Percentiles rank a stretch among this genome's conserved stretches.
phyloP scores from a whole-genome alignment of 495 filamentous ascomycete genomes.

The Elasticomyces elasticus region DNA sequence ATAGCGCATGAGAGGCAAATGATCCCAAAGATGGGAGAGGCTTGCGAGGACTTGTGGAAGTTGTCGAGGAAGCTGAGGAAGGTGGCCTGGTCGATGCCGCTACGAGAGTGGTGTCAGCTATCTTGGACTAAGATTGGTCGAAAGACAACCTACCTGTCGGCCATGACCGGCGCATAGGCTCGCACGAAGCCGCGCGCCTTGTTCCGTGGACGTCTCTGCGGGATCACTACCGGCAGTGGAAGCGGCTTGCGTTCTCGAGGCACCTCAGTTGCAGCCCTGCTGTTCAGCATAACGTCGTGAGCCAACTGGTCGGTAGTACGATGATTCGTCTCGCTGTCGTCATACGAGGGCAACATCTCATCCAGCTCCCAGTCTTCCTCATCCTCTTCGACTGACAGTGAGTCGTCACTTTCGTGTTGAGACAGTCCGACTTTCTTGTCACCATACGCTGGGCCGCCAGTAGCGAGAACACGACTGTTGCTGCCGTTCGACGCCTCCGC shows the following conservation, averaged over 20 bases:
- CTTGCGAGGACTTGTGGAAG: conserved; percentile 35
- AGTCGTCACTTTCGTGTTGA: conserved; percentile 8
- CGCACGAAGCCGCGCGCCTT: conserved; percentile 38
- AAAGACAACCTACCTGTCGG: too few species aligned
- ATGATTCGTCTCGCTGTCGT: conserved; percentile 2
- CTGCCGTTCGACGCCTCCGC: not conserved
- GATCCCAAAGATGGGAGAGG: conserved; percentile 18
- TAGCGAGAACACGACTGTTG: conserved; percentile 4
- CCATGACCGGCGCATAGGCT: conserved; percentile 45
- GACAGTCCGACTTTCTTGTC: conserved; percentile 12
- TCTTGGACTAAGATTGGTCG: too few species aligned
- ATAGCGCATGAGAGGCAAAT: conserved; percentile 17
- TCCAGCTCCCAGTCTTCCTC: conserved; percentile 45
- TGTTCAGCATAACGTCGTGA: conserved; percentile 21
- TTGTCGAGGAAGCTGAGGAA: conserved; percentile 48
- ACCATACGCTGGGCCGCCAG: conserved; percentile 14
- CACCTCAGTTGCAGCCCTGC: conserved; percentile 11
- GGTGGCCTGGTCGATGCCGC: conserved; percentile 41
- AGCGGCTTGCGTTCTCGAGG: conserved; percentile 19
- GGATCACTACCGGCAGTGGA: conserved; percentile 39
- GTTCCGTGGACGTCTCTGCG: conserved; percentile 39
- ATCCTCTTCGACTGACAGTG: conserved; percentile 28
- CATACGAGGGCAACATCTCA: conserved; percentile 28
- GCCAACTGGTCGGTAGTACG: conserved; percentile 15
- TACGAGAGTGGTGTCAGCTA: too few species aligned